Evolutionary conservation across 768 basidiomycete genomes (phyloP), one percentile per base, ranked within the genome.

Genomic region (Peribolospora baueri): DNA sequence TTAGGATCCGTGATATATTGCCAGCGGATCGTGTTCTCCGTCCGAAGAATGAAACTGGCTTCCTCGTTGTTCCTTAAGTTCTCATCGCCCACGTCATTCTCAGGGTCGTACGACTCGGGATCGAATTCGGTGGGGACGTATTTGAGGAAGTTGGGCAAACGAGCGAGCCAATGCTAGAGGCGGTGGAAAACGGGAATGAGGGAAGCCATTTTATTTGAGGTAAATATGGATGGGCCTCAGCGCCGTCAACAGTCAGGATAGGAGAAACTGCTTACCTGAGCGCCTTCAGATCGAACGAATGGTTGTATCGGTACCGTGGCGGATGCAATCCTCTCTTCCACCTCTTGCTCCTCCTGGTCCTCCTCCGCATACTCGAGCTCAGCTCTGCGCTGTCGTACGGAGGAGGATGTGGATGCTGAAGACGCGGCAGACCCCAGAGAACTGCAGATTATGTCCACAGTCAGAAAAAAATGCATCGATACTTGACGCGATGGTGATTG

Each of bases 11-110:
- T 82, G 1, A 73, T 73, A 93, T 93, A 98, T 61, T 80, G 78
- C 93, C 93, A 98, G 45, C 93, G 76, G 14, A 97, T 74, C 5
- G 88, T 90, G 66, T 93, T 93, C 71, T 87, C 84, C 6, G 93
- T 84, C 61, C 83, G 61, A 11, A 63, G 40, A 25, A 39, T 53
- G 79, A 77, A 36, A 78, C 67, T 46, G 57, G 56, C 48, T 54
- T 55, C 25, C 53, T 58, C 4, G 50, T 50, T 7, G 52, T 56
- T 43, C 56, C 53, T 52, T 60, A 47, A 11, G 70, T 80, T 76
- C 46, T 76, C 79, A 25, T 79, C 78, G 41, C 77, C 75, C 46
- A 84, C 82, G 41, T 82, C 79, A 61, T 86, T 84, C 13, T 84
- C 79, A 14, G 81, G 82, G 49, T 80, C 72, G 67, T 87, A 88